Percentiles rank a stretch among this genome's conserved stretches.
These are phyloP conservation scores for Lophiostoma macrostomum DNA, from an alignment of 495 filamentous ascomycete species.

Conservation along the genomic window DNA sequence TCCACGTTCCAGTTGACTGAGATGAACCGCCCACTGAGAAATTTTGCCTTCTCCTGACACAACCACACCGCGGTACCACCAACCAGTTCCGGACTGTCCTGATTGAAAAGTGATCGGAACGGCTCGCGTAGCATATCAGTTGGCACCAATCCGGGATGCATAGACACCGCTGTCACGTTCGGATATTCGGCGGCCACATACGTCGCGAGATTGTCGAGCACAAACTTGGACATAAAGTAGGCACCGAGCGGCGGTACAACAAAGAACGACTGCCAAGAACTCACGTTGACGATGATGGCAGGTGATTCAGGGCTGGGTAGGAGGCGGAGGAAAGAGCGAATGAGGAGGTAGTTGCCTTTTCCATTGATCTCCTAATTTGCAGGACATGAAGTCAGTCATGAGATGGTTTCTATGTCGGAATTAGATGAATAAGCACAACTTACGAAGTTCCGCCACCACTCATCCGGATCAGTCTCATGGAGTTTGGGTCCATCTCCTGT, in stretches of 20 bases:
- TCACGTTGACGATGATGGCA: slow-evolving; percentile 6
- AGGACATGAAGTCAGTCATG: neutral
- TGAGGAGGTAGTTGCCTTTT: slow-evolving; percentile 1
- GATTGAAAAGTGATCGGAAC: neutral
- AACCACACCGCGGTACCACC: neutral
- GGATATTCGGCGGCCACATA: slow-evolving; percentile 14
- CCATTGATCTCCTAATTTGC: slow-evolving; percentile 2
- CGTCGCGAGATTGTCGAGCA: neutral
- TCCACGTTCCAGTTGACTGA: neutral
- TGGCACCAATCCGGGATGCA: slow-evolving; percentile 5
- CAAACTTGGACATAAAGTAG: slow-evolving; percentile 4
- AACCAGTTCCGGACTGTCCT: slow-evolving; percentile 2
- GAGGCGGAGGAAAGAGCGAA: neutral
- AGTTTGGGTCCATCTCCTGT: neutral
- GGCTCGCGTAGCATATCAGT: slow-evolving; percentile 5
- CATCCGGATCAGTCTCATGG: neutral
- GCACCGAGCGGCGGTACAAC: neutral
- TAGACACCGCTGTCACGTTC: slow-evolving; percentile 2
- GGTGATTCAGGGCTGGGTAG: neutral
- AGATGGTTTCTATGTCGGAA: neutral
- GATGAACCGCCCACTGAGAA: slow-evolving; percentile 6
- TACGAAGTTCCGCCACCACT: slow-evolving; percentile 6
- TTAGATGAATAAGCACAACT: no score
- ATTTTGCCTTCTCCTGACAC: neutral
- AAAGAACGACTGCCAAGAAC: neutral